A percentile compares a stretch with the other conserved stretches of the same genome.
Conservation (phyloP, 345 rosid species). For the Populus simonii region DNA sequence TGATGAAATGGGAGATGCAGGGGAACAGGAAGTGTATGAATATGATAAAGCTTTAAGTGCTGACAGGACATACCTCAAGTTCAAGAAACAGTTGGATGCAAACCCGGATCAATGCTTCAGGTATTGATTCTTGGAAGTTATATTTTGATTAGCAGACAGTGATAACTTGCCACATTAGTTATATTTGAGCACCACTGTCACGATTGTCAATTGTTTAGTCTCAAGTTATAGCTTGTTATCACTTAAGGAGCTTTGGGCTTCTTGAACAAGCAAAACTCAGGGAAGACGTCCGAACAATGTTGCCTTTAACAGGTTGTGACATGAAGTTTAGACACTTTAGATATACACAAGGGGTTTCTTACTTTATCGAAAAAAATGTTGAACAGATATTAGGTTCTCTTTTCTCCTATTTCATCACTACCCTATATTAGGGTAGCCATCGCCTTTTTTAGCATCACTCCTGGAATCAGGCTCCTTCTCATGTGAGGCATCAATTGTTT, state of each 20-base stretch:
- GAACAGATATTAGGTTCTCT: no score
- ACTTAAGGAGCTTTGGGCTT: background rate
- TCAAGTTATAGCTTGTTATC: background rate
- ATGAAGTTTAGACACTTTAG: background rate
- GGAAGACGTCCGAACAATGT: background rate
- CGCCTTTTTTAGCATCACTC: no score
- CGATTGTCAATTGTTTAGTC: background rate
- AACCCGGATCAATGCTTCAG: slow-evolving; percentile 88
- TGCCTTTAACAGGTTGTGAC: background rate
- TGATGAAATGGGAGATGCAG: slow-evolving; percentile 48
- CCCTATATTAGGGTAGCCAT: no score
- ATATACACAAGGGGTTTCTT: background rate
- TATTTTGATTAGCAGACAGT: background rate
- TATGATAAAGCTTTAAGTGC: slow-evolving; percentile 75
- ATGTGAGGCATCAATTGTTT: no score
- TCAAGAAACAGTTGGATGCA: slow-evolving; percentile 73
- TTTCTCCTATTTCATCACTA: no score
- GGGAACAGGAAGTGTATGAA: slow-evolving; percentile 78
- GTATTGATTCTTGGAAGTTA: slow-evolving; percentile 30
- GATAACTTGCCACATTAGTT: background rate
- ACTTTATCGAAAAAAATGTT: background rate
- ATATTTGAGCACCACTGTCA: background rate
- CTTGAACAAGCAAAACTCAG: background rate
- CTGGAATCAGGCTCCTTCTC: no score
- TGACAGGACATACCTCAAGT: slow-evolving; percentile 88